Base-by-base conservation (phyloP, 441 rosid genomes). In the Melastoma candidum region DNA sequence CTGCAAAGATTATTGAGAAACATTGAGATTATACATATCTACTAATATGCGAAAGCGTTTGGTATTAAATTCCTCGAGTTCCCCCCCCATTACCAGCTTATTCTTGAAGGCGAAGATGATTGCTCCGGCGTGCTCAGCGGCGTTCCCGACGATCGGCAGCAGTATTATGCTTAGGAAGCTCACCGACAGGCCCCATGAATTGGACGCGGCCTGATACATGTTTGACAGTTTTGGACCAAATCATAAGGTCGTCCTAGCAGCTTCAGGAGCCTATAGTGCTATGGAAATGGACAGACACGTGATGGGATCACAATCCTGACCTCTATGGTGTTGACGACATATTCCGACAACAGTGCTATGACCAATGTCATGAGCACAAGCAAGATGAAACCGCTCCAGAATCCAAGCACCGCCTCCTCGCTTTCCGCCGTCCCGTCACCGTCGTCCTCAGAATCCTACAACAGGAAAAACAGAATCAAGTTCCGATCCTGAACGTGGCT, bases 51-150 rank as follows among this genome's bases (percentile, higher is more conserved):
- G 22, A 29, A 29, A 29, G 36, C 5, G 36, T 29, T 29, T 3
- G 7, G 36, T 29, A 3, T 29, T 29, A 29, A 29, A 29, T 29
- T 3, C 5, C 3, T 29, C 36, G 7, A 29, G 3, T 29, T 17
- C 22, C 22, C 22, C 22, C 22, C 22, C 22, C 1, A 17, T 3
- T 29, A 85, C 95, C 75, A 86, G 49, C 70, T 88, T 89, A 84
- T 89, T 83, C 46, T 84, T 88, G 61, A 79, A 89, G 44, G 96
- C 97, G 57, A 93, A 93, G 50, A 93, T 84, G 74, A 93, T 54
- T 1, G 97, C 95, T 54, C 97, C 96, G 17, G 95, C 98, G 66
- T 92, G 98, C 66, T 88, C 95, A 7, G 97, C 90, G 26, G 98
- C 98, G 59, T 93, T 92, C 60, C 98, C 97, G 44, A 86, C 95